These are phyloP conservation scores for Ramalina peruviana DNA, from an alignment of 495 filamentous ascomycete genomes.

Conservation along the genomic window DNA sequence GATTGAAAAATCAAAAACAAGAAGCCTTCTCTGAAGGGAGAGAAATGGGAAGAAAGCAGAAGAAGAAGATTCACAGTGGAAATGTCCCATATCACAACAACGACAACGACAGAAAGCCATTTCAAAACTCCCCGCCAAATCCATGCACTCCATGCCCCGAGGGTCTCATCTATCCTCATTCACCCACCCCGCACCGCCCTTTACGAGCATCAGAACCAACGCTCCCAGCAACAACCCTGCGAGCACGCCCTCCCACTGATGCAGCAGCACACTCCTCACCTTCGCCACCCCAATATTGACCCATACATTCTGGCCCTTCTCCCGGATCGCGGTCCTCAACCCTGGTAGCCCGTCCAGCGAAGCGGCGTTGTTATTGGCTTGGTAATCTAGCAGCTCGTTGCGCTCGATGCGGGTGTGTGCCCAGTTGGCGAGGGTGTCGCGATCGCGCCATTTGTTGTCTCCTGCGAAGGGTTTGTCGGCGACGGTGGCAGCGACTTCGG, in stretches of 20 bases:
- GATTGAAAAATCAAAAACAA: no score
- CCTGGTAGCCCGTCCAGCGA: conserved; percentile 42
- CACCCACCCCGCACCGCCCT: no score
- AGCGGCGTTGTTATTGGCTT: conserved; percentile 30
- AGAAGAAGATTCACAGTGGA: no score
- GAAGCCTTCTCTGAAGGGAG: no score
- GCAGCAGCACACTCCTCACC: conserved; percentile 16
- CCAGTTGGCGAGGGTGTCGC: conserved; percentile 33
- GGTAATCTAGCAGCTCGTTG: conserved; percentile 30
- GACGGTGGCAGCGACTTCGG: conserved; percentile 14
- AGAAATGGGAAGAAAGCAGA: no score
- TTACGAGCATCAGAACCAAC: conserved; percentile 12
- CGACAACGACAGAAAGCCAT: no score
- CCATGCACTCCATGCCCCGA: no score
- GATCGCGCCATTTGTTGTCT: conserved; percentile 17
- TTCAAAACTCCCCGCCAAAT: no score
- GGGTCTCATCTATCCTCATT: no score
- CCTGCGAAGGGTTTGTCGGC: neutral
- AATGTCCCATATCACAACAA: no score
- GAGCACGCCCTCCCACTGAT: conserved; percentile 22
- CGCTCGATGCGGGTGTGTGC: conserved; percentile 25
- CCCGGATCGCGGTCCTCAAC: conserved; percentile 28
- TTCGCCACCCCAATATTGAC: conserved; percentile 17
- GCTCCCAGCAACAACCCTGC: conserved; percentile 21
- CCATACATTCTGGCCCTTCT: conserved; percentile 12